Base-by-base conservation (phyloP, 192 early-diverging fungal species). In the Entophlyctis helioformis region DNA sequence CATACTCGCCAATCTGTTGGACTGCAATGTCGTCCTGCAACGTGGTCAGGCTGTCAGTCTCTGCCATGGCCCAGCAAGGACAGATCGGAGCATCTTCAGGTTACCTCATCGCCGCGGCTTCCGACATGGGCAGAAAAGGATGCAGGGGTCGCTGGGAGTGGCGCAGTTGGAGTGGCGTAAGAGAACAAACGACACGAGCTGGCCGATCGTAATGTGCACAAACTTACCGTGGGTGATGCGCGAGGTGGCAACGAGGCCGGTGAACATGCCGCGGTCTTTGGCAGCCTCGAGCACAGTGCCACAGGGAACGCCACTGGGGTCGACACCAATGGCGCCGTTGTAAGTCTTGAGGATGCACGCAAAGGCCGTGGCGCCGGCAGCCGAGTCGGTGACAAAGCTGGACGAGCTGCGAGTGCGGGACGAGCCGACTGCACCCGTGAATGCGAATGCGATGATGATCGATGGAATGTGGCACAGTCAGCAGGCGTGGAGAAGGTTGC, bases 301-400 rank as follows among this genome's bases (percentile, higher is more conserved):
- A 48, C 93, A 96, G 23, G 95, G 87, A 6, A 46, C 43, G 18
- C 57, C 51, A 5, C 69, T 48, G 21, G 80, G 69, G 53, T 84
- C 76, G 32, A 91, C 90, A 48, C 65, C 88, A 47, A 98, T 89
- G 10, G 87, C 96, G 26, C 83, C 85, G 60, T 98, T 98, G 65
- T 90, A 96, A 1, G 88, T 71, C 63, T 98, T 98, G 24, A 79
- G 55, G 12, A 67, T 80, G 58, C 93, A 96, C 13, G 90, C 72
- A 52, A 88, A 96, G 1, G 96, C 96, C 1, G 96, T 98, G 0
- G 93, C 96, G 8, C 93, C 96, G 21, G 96, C 92, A 9, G 96
- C 96, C 33, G 85, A 88, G 63, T 98, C 96, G 0, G 96, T 98
- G 4, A 98, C 75, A 23, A 95, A 63, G 32, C 82, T 84, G 62